A percentile compares a stretch with the other conserved stretches of the same genome.
Evolutionary conservation across 2,329 filamentous ascomycete species (phyloP).

Genomic region (Colletotrichum godetiae): DNA sequence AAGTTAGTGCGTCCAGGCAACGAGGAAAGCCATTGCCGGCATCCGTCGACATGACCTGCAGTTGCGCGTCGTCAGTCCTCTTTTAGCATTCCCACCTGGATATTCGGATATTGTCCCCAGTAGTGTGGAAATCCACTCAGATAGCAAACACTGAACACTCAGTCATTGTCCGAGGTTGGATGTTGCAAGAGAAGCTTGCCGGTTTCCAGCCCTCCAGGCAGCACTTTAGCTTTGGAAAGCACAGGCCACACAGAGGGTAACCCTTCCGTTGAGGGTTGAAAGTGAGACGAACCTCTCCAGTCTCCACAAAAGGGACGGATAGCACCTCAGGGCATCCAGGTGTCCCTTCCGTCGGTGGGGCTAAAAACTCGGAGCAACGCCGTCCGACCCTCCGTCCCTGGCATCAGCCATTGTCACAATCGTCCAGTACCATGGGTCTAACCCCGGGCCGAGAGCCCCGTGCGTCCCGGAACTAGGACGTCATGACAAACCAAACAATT

Average conservation of each 20-base stretch:
- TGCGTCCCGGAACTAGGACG: slow-evolving; percentile 21
- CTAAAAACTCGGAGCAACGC: background rate
- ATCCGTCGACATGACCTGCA: background rate
- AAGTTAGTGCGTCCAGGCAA: background rate
- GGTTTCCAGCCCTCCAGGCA: background rate
- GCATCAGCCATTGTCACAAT: background rate
- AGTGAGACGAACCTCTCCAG: background rate
- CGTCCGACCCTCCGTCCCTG: background rate
- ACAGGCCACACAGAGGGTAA: background rate
- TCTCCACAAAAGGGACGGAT: background rate
- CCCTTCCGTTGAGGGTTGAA: background rate
- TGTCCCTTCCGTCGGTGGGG: background rate
- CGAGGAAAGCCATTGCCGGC: background rate
- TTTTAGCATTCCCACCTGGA: background rate
- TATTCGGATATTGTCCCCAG: background rate
- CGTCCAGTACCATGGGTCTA: too few species aligned
- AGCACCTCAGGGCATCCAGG: too few species aligned
- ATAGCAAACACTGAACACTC: too few species aligned
- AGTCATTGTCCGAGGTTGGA: background rate
- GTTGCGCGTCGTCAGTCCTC: background rate
- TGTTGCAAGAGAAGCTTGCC: background rate
- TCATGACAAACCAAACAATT: slow-evolving; percentile 34
- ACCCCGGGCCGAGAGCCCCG: slow-evolving; percentile 7
- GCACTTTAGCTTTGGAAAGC: slow-evolving; percentile 1
- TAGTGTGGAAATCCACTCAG: background rate